Evolutionary conservation across 192 early-diverging fungal species (phyloP), one percentile per base, ranked within the genome.

Genomic region (Podila epigama): DNA sequence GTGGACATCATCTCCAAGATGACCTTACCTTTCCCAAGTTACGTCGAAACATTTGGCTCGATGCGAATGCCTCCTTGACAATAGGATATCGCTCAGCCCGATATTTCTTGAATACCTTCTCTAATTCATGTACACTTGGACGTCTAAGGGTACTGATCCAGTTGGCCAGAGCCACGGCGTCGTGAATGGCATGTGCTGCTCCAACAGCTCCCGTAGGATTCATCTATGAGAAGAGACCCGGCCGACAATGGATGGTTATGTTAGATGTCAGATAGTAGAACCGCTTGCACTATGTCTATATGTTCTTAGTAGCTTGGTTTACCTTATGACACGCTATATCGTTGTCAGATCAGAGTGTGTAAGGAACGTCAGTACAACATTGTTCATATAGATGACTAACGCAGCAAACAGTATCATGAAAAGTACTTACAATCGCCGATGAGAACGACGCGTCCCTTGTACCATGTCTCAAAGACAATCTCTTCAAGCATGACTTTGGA

Each of bases 21-120:
- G n/a, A n/a, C n/a, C n/a, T n/a, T n/a, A n/a, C n/a, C 58, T 60
- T 60, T 9, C 22, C 58, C 22, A 60, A 42, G 58, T 40, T 60
- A 11, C 29, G 40, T 20, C 36, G 25, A 39, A 60, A 42, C 58
- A 60, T 60, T 25, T 60, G 40, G 35, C 36, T 40, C 11, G 36
- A 42, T 5, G 40, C 58, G 42, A 60, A 60, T 16, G 58, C 58
- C 2, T 39, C 58, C 39, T 29, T 22, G 2, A 40, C 58, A 44
- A 40, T 25, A 7, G 58, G 58, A 40, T 60, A 39, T 3, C 58
- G 58, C 29, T 60, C 58, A 7, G 20, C 10, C 1, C 28, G 35
- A 27, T 60, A 60, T 27, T 60, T 40, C 18, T 42, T 22, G 28
- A 60, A 60, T n/a, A 60, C 29, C 40, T 33, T 60, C 20, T 42